phyloP scores from a whole-genome alignment of 2,329 filamentous ascomycete species.

The Fusarium begoniae region DNA sequence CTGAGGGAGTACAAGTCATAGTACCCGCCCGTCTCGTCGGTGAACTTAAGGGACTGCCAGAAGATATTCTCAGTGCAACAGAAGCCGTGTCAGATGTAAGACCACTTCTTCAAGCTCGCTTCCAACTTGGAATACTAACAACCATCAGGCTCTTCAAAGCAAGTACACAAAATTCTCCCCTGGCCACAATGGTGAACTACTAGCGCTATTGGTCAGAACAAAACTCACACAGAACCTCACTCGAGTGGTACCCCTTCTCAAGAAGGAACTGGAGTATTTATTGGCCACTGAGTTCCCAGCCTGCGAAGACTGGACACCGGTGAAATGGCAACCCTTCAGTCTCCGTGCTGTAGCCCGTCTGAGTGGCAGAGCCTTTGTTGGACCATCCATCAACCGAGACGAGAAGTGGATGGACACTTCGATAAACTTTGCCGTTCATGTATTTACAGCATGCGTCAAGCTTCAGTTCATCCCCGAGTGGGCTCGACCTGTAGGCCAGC shows the following conservation, averaged over 20 bases:
- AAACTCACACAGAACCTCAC: slow-evolving; percentile 59
- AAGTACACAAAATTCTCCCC: slow-evolving; percentile 61
- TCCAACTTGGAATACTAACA: not conserved
- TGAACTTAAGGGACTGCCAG: slow-evolving; percentile 59
- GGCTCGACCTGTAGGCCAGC: slow-evolving; percentile 57
- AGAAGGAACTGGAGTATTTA: slow-evolving; percentile 57
- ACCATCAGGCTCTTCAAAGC: slow-evolving; percentile 56
- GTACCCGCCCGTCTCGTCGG: slow-evolving; percentile 56
- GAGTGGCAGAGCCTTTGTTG: slow-evolving; percentile 64
- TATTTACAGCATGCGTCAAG: slow-evolving; percentile 58
- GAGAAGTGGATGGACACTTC: slow-evolving; percentile 64
- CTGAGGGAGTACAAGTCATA: slow-evolving; percentile 59
- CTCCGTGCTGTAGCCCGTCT: slow-evolving; percentile 62
- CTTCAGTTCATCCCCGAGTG: slow-evolving; percentile 63
- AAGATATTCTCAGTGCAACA: slow-evolving; percentile 58
- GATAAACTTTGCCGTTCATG: slow-evolving; percentile 60
- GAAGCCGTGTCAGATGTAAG: slow-evolving; percentile 59
- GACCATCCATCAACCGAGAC: slow-evolving; percentile 58
- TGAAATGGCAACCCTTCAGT: slow-evolving; percentile 62
- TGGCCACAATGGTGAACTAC: slow-evolving; percentile 56
- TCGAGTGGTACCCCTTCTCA: slow-evolving; percentile 56
- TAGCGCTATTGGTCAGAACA: slow-evolving; percentile 56
- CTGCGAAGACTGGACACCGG: slow-evolving; percentile 64
- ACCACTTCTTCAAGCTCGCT: not conserved
- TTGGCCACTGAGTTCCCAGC: slow-evolving; percentile 58